Percentiles rank a stretch among this genome's conserved stretches.
These are phyloP conservation scores for Pyricularia sp. DNA, from an alignment of 2,329 filamentous ascomycete species.

Conservation along the genomic window DNA sequence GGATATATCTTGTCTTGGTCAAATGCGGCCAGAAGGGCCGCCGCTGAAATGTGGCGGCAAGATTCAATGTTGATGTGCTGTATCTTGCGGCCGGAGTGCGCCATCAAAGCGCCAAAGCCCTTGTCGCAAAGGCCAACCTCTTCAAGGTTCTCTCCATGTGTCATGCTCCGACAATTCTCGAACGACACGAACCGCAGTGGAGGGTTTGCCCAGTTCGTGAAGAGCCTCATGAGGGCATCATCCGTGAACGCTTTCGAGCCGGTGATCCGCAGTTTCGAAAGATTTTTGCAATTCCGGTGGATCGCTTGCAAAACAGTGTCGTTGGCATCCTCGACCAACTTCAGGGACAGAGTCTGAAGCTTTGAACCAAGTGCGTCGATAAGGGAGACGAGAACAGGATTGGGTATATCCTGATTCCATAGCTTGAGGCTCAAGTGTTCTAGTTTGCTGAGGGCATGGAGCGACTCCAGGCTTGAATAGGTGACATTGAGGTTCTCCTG, in stretches of 20 bases:
- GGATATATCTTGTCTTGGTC: conserved; percentile 47
- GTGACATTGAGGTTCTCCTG: conserved; percentile 66
- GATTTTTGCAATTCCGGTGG: conserved; percentile 51
- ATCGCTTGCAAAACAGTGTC: conserved; percentile 59
- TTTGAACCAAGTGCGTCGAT: conserved; percentile 48
- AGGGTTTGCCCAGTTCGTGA: conserved; percentile 62
- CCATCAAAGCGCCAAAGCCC: conserved; percentile 72
- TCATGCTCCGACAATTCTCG: conserved; percentile 52
- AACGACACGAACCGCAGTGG: conserved; percentile 60
- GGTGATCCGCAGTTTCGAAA: conserved; percentile 69
- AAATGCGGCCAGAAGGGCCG: conserved; percentile 66
- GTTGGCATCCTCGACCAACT: conserved; percentile 51
- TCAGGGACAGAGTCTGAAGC: conserved; percentile 67
- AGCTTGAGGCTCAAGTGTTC: conserved; percentile 66
- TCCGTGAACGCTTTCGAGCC: conserved; percentile 69
- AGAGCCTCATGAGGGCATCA: conserved; percentile 57
- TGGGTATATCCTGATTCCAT: conserved; percentile 35
- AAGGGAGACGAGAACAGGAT: conserved; percentile 45
- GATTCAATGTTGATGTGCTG: conserved; percentile 63
- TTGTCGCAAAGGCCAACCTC: conserved; percentile 60
- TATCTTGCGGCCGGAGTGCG: conserved; percentile 59
- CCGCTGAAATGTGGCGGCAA: conserved; percentile 65
- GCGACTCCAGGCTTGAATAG: conserved; percentile 48
- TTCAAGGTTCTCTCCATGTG: conserved; percentile 37
- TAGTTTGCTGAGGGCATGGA: conserved; percentile 50